Conservation (phyloP, 306 rosid genomes). For the Erythrophleum fordii region DNA sequence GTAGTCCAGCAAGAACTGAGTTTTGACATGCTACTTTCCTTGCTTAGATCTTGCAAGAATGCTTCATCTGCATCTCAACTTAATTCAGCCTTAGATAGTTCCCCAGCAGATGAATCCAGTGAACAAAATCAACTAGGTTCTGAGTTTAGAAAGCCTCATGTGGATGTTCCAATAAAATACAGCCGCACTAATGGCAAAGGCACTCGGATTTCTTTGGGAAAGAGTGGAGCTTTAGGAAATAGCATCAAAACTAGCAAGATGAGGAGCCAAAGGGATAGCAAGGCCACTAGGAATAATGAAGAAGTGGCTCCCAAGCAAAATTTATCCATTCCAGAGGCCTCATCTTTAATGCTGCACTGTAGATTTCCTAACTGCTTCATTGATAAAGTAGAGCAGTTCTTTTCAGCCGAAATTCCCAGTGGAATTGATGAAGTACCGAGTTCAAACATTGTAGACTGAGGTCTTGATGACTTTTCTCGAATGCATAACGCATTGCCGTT, state of each 20-base stretch:
- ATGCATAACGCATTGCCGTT: slow-evolving; percentile 6
- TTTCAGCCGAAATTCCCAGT: slow-evolving; percentile 56
- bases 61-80: slow-evolving; percentile 49
- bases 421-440: slow-evolving; percentile 47
- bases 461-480: background rate
- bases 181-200: slow-evolving; percentile 63
- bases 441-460: slow-evolving; percentile 30
- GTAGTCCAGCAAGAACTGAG: slow-evolving; percentile 94
- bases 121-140: slow-evolving; percentile 55
- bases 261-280: slow-evolving; percentile 70
- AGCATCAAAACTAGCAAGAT: slow-evolving; percentile 58
- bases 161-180: slow-evolving; percentile 49
- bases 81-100: slow-evolving; percentile 54
- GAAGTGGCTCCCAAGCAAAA: slow-evolving; percentile 65
- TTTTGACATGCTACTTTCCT: slow-evolving; percentile 86
- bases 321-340: slow-evolving; percentile 49
- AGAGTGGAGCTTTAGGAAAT: slow-evolving; percentile 60
- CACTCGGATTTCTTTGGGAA: slow-evolving; percentile 52
- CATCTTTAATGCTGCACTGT: slow-evolving; percentile 70
- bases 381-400: slow-evolving; percentile 79
- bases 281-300: slow-evolving; percentile 59
- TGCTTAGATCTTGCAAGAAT: slow-evolving; percentile 79
- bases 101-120: slow-evolving; percentile 54
- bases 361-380: slow-evolving; percentile 81
- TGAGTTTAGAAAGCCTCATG: slow-evolving; percentile 54